These are phyloP conservation scores for Fusarium liriodendri DNA, from an alignment of 2,329 filamentous ascomycete genomes.

Conservation along the genomic window DNA sequence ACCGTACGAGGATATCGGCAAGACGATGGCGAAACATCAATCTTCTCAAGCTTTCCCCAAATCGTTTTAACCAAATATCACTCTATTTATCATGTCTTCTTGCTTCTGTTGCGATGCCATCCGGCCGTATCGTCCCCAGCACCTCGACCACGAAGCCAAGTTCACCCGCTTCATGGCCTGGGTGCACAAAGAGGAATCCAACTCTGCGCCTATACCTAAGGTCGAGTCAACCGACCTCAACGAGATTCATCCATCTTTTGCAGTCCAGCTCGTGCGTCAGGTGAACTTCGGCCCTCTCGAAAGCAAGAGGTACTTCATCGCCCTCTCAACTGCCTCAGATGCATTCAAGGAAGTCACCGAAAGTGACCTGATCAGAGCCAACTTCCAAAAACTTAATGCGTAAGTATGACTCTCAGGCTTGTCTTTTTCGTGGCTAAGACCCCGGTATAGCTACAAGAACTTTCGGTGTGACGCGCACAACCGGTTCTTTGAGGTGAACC, in stretches of 20 bases:
- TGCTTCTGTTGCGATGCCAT: slow-evolving; percentile 8
- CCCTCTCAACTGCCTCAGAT: background rate
- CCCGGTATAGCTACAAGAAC: slow-evolving; percentile 16
- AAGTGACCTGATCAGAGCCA: slow-evolving; percentile 6
- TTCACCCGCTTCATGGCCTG: slow-evolving; percentile 11
- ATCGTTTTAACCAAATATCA: no score
- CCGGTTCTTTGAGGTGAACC: slow-evolving; percentile 27
- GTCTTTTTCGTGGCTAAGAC: background rate
- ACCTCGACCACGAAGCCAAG: slow-evolving; percentile 8
- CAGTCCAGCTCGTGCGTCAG: slow-evolving; percentile 21
- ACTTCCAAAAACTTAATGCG: slow-evolving; percentile 22
- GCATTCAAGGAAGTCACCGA: slow-evolving; percentile 8
- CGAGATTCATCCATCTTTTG: background rate
- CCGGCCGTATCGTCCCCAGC: slow-evolving; percentile 6
- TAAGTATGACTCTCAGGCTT: background rate
- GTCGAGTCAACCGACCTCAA: background rate
- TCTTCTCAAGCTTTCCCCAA: background rate
- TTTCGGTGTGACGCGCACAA: slow-evolving; percentile 13
- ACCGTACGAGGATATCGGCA: background rate
- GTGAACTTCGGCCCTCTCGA: slow-evolving; percentile 23
- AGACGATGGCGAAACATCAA: background rate
- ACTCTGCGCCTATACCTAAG: background rate
- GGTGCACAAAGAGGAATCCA: background rate
- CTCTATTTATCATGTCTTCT: background rate
- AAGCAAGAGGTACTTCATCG: slow-evolving; percentile 17